Conservation (phyloP, 2,329 filamentous ascomycete species). For the Arachnomyces sp. region DNA sequence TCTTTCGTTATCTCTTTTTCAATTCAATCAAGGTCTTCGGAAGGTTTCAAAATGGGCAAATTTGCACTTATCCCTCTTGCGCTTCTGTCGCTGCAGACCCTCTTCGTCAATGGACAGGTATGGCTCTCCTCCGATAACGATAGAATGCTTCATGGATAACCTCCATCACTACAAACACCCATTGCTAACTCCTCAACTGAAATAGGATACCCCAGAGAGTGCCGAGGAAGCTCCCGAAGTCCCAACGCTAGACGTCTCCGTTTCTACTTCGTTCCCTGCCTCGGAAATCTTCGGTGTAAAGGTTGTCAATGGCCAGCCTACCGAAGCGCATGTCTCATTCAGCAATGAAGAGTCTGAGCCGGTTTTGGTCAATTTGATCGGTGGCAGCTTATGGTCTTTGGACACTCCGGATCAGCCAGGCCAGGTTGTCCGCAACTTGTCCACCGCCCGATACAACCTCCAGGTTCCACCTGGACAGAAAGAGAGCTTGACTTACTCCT, state of each 20-base stretch:
- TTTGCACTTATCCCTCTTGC: slow-evolving; percentile 64
- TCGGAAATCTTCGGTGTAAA: slow-evolving; percentile 87
- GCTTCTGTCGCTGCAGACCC: slow-evolving; percentile 60
- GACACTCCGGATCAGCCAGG: slow-evolving; percentile 46
- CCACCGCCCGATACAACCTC: slow-evolving; percentile 63
- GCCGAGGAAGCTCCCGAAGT: slow-evolving; percentile 56
- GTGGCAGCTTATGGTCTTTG: slow-evolving; percentile 61
- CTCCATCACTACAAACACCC: no score
- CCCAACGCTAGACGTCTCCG: slow-evolving; percentile 48
- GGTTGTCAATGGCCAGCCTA: slow-evolving; percentile 85
- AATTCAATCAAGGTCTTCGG: slow-evolving; percentile 5
- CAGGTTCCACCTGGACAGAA: slow-evolving; percentile 67
- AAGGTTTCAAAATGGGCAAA: slow-evolving; percentile 55
- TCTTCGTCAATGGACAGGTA: slow-evolving; percentile 54
- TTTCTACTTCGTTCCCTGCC: slow-evolving; percentile 52
- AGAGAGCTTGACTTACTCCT: slow-evolving; percentile 70
- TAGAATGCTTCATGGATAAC: no score
- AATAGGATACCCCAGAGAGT: slow-evolving; percentile 51
- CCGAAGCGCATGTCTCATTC: slow-evolving; percentile 72
- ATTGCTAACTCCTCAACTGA: slow-evolving; percentile 11
- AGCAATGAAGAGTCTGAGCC: slow-evolving; percentile 72
- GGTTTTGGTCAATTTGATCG: slow-evolving; percentile 66
- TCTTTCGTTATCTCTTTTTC: slow-evolving; percentile 4
- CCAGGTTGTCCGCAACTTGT: slow-evolving; percentile 74
- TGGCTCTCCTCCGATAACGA: slow-evolving; percentile 7